phyloP scores from a whole-genome alignment of 805 yeast species.

The Naumovozyma baii region DNA sequence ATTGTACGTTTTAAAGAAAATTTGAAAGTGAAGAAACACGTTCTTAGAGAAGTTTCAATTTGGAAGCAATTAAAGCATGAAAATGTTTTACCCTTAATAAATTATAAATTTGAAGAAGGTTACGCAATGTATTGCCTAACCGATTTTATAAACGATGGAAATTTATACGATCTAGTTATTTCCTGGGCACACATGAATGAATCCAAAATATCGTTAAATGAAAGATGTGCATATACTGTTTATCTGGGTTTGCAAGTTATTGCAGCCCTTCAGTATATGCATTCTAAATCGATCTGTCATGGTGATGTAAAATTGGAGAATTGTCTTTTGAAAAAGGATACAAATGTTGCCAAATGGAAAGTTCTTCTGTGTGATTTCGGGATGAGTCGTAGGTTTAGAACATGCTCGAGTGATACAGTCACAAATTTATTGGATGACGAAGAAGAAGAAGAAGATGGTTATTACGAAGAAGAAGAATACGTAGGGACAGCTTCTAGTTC shows the following conservation, averaged over 20 bases:
- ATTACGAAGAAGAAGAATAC: slow-evolving; percentile 18
- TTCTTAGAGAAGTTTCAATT: slow-evolving; percentile 59
- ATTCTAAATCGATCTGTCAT: slow-evolving; percentile 51
- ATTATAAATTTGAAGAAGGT: slow-evolving; percentile 49
- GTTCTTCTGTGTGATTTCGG: slow-evolving; percentile 83
- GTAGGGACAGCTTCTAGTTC: slow-evolving; percentile 26
- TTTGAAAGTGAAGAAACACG: slow-evolving; percentile 45
- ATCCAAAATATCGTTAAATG: slow-evolving; percentile 23
- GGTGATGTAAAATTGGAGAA: slow-evolving; percentile 81
- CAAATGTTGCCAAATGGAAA: slow-evolving; percentile 20
- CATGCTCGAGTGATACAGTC: not conserved
- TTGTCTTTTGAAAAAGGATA: slow-evolving; percentile 46
- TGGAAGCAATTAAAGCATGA: slow-evolving; percentile 66
- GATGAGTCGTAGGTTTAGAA: slow-evolving; percentile 40
- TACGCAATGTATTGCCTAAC: slow-evolving; percentile 64
- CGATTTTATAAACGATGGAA: slow-evolving; percentile 61
- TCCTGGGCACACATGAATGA: slow-evolving; percentile 47
- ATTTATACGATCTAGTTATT: slow-evolving; percentile 66
- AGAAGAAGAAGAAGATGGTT: not conserved
- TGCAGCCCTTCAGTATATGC: slow-evolving; percentile 54
- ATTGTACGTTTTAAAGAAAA: slow-evolving; percentile 43
- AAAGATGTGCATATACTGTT: slow-evolving; percentile 31
- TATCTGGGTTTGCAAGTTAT: slow-evolving; percentile 44
- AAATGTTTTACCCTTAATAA: slow-evolving; percentile 52
- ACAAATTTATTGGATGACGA: not conserved